Percentiles rank a stretch among this genome's conserved stretches.
phyloP scores from a whole-genome alignment of 768 basidiomycete genomes.

The Inosperma sp. region DNA sequence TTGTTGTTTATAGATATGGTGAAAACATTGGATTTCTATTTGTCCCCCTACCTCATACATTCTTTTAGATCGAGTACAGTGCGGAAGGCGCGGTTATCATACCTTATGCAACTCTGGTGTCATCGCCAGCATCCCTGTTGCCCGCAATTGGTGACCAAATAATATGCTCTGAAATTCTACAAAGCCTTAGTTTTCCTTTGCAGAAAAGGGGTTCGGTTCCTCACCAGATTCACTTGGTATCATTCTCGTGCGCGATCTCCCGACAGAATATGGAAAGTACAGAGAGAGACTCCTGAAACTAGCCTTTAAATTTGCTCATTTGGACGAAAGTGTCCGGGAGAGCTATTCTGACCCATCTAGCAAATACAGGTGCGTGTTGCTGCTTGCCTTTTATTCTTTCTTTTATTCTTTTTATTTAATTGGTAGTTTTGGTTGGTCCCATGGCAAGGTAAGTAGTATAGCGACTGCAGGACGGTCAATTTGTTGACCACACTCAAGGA shows the following conservation, averaged over 20 bases:
- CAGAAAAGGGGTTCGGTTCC: slow-evolving; percentile 82
- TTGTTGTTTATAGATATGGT: slow-evolving; percentile 10
- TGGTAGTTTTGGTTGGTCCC: slow-evolving; percentile 90
- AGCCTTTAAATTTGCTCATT: slow-evolving; percentile 68
- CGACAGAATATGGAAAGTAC: slow-evolving; percentile 53
- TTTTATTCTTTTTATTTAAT: background rate
- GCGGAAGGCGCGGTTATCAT: slow-evolving; percentile 29
- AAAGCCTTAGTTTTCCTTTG: background rate
- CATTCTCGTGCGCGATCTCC: slow-evolving; percentile 78
- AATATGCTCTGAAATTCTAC: background rate
- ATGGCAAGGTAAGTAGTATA: slow-evolving; percentile 79
- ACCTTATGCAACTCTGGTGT: slow-evolving; percentile 26
- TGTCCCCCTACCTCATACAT: background rate
- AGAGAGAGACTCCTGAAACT: slow-evolving; percentile 71
- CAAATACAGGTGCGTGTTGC: slow-evolving; percentile 62
- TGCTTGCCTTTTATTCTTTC: background rate
- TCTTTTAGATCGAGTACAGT: slow-evolving; percentile 17
- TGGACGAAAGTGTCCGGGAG: slow-evolving; percentile 65
- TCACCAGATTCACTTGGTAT: slow-evolving; percentile 73
- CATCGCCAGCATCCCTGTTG: slow-evolving; percentile 23
- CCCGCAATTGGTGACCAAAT: slow-evolving; percentile 54
- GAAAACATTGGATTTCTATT: background rate
- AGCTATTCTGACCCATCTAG: slow-evolving; percentile 67
- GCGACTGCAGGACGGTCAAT: too few relatives aligned
- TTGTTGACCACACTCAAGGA: too few relatives aligned